Conservation (phyloP, 1,284 basidiomycete genomes). For the Phlebopus sp. region DNA sequence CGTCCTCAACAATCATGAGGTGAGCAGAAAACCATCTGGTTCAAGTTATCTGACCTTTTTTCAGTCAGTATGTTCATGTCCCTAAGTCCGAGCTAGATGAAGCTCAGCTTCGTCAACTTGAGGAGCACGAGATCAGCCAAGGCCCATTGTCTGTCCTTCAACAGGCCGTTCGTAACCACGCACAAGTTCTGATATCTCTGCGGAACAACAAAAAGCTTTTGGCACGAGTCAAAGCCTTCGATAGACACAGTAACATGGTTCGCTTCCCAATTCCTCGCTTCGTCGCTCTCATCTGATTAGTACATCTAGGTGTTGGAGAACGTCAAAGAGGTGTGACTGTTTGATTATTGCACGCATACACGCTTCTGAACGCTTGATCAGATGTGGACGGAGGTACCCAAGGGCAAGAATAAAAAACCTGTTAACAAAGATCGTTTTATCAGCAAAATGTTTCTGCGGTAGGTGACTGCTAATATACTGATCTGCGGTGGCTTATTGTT, state of each 20-base stretch:
- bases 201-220: conserved; percentile 99
- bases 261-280: conserved; percentile 19
- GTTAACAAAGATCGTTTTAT: conserved; percentile 99
- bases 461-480: conserved; percentile 26
- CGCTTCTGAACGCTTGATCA: conserved; percentile 32
- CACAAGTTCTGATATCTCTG: conserved; percentile 95
- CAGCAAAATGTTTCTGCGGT: conserved; percentile 95
- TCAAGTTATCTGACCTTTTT: background rate
- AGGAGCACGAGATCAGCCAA: conserved; percentile 97
- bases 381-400: conserved; percentile 99
- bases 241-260: conserved; percentile 99
- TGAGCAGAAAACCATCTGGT: conserved; percentile 17
- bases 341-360: background rate
- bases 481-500: conserved; percentile 16
- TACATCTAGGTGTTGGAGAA: conserved; percentile 82
- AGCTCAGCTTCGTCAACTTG: conserved; percentile 90
- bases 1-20: conserved; percentile 25
- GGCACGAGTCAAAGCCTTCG: conserved; percentile 97
- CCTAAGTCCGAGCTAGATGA: conserved; percentile 98
- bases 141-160: conserved; percentile 97
- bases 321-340: conserved; percentile 80
- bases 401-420: conserved; percentile 98
- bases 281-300: conserved; percentile 13
- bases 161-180: conserved; percentile 96
- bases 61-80: conserved; percentile 93